phyloP scores from a whole-genome alignment of 345 rosid genomes.

The Pistacia integerrima region DNA sequence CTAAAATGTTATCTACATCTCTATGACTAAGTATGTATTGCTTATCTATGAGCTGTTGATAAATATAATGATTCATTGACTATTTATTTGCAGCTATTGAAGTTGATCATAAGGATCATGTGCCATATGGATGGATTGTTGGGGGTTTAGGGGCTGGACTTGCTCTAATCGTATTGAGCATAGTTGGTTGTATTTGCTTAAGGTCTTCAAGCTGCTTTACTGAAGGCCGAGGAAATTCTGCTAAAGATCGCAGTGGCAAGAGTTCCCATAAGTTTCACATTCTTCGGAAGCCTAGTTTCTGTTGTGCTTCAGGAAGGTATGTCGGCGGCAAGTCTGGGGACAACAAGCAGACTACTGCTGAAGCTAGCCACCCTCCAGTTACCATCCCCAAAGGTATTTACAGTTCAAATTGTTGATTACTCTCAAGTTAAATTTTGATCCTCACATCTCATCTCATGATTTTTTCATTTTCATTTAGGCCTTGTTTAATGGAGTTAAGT shows the following conservation, averaged over 20 bases:
- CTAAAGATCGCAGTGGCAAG: slow-evolving; percentile 50
- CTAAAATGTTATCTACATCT: neutral
- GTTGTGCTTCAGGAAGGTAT: slow-evolving; percentile 86
- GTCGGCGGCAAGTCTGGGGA: slow-evolving; percentile 69
- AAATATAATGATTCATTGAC: slow-evolving; percentile 13
- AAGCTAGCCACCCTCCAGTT: slow-evolving; percentile 61
- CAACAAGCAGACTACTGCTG: slow-evolving; percentile 61
- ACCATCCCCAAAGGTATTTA: slow-evolving; percentile 66
- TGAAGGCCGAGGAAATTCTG: slow-evolving; percentile 34
- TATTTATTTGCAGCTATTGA: slow-evolving; percentile 50
- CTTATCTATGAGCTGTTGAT: neutral
- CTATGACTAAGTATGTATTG: neutral
- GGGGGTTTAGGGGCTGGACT: slow-evolving; percentile 77
- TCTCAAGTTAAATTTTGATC: neutral
- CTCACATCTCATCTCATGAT: neutral
- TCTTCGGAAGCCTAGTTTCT: slow-evolving; percentile 82
- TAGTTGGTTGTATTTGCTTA: slow-evolving; percentile 56
- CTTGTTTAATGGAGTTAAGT: neutral
- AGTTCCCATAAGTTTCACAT: slow-evolving; percentile 70
- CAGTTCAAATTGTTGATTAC: neutral
- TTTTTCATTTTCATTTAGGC: neutral
- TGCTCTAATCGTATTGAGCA: slow-evolving; percentile 50
- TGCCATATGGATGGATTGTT: slow-evolving; percentile 81
- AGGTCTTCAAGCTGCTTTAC: slow-evolving; percentile 61
- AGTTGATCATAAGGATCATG: slow-evolving; percentile 50